A percentile compares a stretch with the other conserved stretches of the same genome.
Conservation (phyloP, 768 basidiomycete genomes). For the Trametopsis cervina region DNA sequence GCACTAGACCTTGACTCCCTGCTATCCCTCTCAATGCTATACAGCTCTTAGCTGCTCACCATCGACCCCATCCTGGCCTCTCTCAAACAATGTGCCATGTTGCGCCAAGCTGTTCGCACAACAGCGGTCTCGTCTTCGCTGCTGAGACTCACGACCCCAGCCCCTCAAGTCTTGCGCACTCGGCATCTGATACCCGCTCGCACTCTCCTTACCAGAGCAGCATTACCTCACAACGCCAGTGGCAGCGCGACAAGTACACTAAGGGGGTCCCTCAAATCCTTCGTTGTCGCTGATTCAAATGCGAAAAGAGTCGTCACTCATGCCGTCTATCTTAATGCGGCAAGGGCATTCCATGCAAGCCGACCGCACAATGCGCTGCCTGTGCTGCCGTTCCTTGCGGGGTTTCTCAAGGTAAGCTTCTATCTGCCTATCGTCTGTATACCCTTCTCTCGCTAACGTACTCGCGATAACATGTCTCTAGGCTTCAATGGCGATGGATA, state of each 20-base stretch:
- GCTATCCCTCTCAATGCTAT: neutral
- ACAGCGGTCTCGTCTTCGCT: constrained; percentile 7
- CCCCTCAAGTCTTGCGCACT: neutral
- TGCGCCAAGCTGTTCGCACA: constrained; percentile 35
- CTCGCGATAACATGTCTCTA: constrained; percentile 22
- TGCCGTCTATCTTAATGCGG: constrained; percentile 1
- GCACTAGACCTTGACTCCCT: neutral
- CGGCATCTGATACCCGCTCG: neutral
- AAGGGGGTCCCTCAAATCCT: too few relatives aligned
- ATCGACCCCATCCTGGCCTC: neutral
- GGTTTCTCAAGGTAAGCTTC: constrained; percentile 52
- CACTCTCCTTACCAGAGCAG: neutral
- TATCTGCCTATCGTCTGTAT: constrained; percentile 8
- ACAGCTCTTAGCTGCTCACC: neutral
- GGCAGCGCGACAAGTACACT: too few relatives aligned
- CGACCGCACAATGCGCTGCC: constrained; percentile 26
- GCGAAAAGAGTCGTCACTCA: neutral
- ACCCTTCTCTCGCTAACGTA: neutral
- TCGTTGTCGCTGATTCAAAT: neutral
- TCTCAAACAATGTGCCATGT: constrained; percentile 44
- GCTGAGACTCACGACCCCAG: constrained; percentile 9
- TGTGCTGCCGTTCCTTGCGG: constrained; percentile 49
- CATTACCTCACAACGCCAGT: neutral
- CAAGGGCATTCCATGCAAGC: constrained; percentile 8
- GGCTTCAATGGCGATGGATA: constrained; percentile 68